These are phyloP conservation scores for Penstemon eatonii DNA, from an alignment of 257 asterid species.

Conservation along the genomic window DNA sequence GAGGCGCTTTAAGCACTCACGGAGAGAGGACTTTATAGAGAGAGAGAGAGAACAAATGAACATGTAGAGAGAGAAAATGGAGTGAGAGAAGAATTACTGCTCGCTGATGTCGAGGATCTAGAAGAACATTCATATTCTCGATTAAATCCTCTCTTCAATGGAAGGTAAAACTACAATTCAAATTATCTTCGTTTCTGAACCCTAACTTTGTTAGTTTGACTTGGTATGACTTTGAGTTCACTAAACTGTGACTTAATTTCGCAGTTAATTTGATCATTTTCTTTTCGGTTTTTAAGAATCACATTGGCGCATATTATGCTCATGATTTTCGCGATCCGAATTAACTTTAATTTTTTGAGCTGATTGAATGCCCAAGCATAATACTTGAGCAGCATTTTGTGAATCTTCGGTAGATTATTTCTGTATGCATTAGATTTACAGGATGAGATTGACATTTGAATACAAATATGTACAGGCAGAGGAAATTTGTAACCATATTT, in stretches of 20 bases:
- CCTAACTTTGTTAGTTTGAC: slow-evolving; percentile 5
- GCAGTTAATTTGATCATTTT: not conserved
- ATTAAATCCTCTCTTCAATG: slow-evolving; percentile 8
- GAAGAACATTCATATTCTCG: slow-evolving; percentile 1
- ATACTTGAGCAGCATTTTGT: not conserved
- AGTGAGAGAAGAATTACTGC: slow-evolving; percentile 1
- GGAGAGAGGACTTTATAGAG: too few relatives aligned
- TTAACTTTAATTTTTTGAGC: not conserved
- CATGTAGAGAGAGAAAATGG: not conserved
- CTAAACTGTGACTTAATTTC: slow-evolving; percentile 3
- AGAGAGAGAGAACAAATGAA: too few relatives aligned
- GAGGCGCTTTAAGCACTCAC: too few relatives aligned
- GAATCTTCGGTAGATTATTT: not conserved
- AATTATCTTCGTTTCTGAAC: not conserved
- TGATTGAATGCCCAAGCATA: not conserved
- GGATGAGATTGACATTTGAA: not conserved
- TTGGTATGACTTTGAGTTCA: slow-evolving; percentile 17
- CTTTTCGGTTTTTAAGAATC: not conserved
- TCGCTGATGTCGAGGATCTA: slow-evolving; percentile 26
- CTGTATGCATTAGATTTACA: not conserved
- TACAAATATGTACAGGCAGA: not conserved
- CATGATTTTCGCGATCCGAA: not conserved
- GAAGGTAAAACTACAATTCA: slow-evolving; percentile 24
- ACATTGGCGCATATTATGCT: not conserved
- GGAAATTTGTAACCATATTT: not conserved